A percentile compares a stretch with the other conserved stretches of the same genome.
These are phyloP conservation scores for Calvatia gigantea DNA, from an alignment of 768 basidiomycete species.

Conservation along the genomic window DNA sequence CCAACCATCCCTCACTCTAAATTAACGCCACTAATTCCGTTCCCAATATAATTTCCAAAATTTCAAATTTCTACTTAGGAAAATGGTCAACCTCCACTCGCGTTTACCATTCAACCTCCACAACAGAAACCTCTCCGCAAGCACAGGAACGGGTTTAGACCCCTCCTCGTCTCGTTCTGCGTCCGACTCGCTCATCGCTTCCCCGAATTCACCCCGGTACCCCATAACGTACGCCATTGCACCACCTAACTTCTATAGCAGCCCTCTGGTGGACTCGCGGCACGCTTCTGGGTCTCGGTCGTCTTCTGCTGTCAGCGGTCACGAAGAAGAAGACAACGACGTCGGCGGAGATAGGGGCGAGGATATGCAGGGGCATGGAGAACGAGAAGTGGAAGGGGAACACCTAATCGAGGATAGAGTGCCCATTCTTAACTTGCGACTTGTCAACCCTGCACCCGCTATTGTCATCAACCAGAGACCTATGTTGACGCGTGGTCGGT, in stretches of 20 bases:
- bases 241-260: slow-evolving; percentile 3
- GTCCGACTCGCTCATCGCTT: slow-evolving; percentile 22
- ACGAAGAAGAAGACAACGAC: not conserved
- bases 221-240: slow-evolving; percentile 12
- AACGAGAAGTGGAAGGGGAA: no score
- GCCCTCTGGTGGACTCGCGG: slow-evolving; percentile 4
- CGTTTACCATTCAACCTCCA: slow-evolving; percentile 56
- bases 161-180: slow-evolving; percentile 24
- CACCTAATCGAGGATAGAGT: not conserved
- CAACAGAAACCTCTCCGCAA: slow-evolving; percentile 29
- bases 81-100: slow-evolving; percentile 62
- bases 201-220: slow-evolving; percentile 17
- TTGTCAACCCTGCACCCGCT: slow-evolving; percentile 20
- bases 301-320: slow-evolving; percentile 9
- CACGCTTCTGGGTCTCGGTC: slow-evolving; percentile 15
- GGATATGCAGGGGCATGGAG: not conserved
- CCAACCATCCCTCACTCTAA: no score
- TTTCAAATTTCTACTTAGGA: slow-evolving; percentile 28
- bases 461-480: not conserved
- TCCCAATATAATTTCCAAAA: not conserved
- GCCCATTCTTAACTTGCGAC: slow-evolving; percentile 23
- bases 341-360: not conserved
- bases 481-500: slow-evolving; percentile 6
- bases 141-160: no score
- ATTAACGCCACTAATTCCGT: slow-evolving; percentile 8